A percentile compares a stretch with the other conserved stretches of the same genome.
Conservation (phyloP, 495 filamentous ascomycete species). For the Aspergillus panamensis region DNA sequence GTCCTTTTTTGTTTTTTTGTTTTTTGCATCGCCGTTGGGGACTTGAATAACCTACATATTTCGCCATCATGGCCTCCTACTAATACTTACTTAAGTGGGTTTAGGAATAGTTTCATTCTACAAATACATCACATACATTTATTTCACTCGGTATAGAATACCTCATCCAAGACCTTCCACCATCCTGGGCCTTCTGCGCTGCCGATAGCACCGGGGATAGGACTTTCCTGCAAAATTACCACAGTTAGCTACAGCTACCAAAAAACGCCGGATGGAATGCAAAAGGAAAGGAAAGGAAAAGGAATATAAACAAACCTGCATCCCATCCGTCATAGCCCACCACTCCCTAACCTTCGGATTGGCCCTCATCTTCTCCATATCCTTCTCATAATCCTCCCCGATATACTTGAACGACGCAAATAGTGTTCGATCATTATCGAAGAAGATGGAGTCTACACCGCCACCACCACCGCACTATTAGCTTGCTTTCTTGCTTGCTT, state of each 20-base stretch:
- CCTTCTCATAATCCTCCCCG: slow-evolving; percentile 61
- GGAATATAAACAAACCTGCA: slow-evolving; percentile 50
- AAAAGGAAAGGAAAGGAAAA: background rate
- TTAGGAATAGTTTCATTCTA: background rate
- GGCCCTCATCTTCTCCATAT: slow-evolving; percentile 68
- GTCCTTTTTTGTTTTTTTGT: background rate
- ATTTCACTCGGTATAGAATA: slow-evolving; percentile 57
- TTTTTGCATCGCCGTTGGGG: background rate
- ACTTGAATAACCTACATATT: background rate
- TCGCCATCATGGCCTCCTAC: background rate
- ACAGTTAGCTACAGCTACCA: background rate
- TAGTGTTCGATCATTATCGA: slow-evolving; percentile 58
- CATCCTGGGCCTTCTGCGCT: slow-evolving; percentile 63
- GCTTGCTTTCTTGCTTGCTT: background rate
- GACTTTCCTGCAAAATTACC: slow-evolving; percentile 34
- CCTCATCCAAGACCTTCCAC: slow-evolving; percentile 71
- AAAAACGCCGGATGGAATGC: too few species aligned
- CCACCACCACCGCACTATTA: background rate
- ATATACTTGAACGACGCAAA: slow-evolving; percentile 75
- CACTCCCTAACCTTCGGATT: slow-evolving; percentile 70
- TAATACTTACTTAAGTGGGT: too few species aligned
- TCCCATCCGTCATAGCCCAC: slow-evolving; percentile 74
- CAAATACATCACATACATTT: background rate
- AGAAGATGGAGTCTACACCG: slow-evolving; percentile 61
- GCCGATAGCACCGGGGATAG: slow-evolving; percentile 59